Conservation (phyloP, 345 rosid genomes). For the Heritiera littoralis region DNA sequence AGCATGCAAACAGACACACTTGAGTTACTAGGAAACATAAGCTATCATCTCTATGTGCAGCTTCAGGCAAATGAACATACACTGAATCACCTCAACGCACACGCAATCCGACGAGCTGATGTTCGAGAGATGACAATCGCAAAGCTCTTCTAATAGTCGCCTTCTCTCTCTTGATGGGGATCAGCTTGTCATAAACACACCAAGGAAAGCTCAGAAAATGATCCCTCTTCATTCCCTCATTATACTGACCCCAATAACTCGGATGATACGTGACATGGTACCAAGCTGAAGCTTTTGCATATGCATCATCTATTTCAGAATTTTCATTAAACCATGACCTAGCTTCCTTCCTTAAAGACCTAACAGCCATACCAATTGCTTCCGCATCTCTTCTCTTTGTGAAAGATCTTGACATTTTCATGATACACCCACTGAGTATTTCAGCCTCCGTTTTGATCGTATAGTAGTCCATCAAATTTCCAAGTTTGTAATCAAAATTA, state of each 20-base stretch:
- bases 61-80: background rate
- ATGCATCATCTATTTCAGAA: conserved; percentile 21
- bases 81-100: background rate
- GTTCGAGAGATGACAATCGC: background rate
- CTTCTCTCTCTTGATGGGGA: conserved; percentile 25
- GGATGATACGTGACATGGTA: conserved; percentile 45
- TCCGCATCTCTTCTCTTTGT: conserved; percentile 43
- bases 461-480: conserved; percentile 51
- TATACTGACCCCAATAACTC: conserved; percentile 31
- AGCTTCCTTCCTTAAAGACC: conserved; percentile 48
- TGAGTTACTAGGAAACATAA: background rate
- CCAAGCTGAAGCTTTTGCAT: conserved; percentile 51
- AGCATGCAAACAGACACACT: background rate
- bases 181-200: conserved; percentile 39
- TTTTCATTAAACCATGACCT: conserved; percentile 42
- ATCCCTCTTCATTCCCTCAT: conserved; percentile 27
- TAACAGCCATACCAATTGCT: conserved; percentile 34
- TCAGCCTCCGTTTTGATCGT: conserved; percentile 58
- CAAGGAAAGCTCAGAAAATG: conserved; percentile 44
- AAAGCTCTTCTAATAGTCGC: background rate
- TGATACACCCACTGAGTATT: conserved; percentile 49
- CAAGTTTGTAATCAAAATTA: conserved; percentile 44
- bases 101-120: background rate
- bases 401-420: conserved; percentile 44
- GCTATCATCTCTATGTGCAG: background rate